Percentiles rank a stretch among this genome's conserved stretches.
phyloP scores from a whole-genome alignment of 371 early-diverging fungal species.

The Cokeromyces recurvatus region DNA sequence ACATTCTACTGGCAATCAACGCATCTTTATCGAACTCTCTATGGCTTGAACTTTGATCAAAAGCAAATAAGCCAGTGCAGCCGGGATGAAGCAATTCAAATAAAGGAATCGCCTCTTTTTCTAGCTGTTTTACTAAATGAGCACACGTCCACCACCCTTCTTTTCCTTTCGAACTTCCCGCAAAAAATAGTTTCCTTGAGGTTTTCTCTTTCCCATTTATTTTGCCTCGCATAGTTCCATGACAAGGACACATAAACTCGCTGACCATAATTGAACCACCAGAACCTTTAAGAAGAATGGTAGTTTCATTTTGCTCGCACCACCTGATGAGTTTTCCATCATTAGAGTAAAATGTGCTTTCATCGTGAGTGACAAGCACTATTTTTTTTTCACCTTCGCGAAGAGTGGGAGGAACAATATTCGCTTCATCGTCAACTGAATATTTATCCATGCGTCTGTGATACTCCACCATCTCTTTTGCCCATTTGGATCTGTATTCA shows the following conservation, averaged over 20 bases:
- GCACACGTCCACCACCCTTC: neutral
- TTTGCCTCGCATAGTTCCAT: conserved; percentile 1
- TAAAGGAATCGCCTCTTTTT: neutral
- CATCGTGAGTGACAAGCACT: conserved; percentile 7
- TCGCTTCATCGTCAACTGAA: too few relatives aligned
- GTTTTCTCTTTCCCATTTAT: neutral
- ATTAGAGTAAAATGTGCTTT: conserved; percentile 6
- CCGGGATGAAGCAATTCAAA: conserved; percentile 3
- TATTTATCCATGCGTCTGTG: too few relatives aligned
- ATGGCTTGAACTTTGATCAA: conserved; percentile 4
- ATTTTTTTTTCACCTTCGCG: neutral
- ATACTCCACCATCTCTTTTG: conserved; percentile 5
- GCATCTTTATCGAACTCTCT: conserved; percentile 1
- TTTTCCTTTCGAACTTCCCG: neutral
- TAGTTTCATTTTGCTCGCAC: neutral
- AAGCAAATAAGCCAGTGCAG: conserved; percentile 1
- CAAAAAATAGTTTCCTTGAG: neutral
- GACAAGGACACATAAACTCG: conserved; percentile 5
- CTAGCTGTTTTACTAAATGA: neutral
- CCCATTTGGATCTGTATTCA: conserved; percentile 5
- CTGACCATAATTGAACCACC: conserved; percentile 5
- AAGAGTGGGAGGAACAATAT: neutral
- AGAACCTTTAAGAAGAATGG: conserved; percentile 3
- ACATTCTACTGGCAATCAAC: too few relatives aligned
- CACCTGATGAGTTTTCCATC: neutral